Conservation (phyloP, 805 yeast genomes). For the Scheffersomyces stipitis region DNA sequence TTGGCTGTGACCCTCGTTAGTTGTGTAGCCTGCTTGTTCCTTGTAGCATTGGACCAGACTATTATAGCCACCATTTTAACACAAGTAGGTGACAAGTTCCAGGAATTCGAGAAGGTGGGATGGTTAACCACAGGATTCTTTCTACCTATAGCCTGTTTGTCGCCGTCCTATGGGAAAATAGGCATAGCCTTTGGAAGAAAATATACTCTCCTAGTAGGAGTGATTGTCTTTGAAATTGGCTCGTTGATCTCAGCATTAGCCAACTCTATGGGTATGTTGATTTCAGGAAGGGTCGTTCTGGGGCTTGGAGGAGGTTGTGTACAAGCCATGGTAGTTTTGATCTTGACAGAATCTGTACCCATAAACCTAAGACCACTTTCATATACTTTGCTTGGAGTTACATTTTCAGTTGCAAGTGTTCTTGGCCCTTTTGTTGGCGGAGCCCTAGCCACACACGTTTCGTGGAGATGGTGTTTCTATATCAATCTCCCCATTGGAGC, state of each 20-base stretch:
- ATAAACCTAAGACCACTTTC: conserved; percentile 36
- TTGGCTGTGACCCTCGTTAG: conserved; percentile 25
- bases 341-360: conserved; percentile 57
- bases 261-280: conserved; percentile 54
- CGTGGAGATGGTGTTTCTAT: conserved; percentile 79
- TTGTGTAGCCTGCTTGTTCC: conserved; percentile 30
- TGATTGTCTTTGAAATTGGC: conserved; percentile 60
- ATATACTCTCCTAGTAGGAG: conserved; percentile 45
- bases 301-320: conserved; percentile 76
- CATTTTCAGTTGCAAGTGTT: conserved; percentile 52
- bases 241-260: conserved; percentile 60
- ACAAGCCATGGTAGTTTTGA: conserved; percentile 54
- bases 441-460: conserved; percentile 53
- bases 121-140: conserved; percentile 60
- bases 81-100: conserved; percentile 49
- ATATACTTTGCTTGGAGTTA: conserved; percentile 38
- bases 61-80: conserved; percentile 53
- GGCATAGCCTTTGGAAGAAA: conserved; percentile 61
- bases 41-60: conserved; percentile 57
- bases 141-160: conserved; percentile 52
- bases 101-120: conserved; percentile 51
- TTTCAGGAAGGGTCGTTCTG: conserved; percentile 68
- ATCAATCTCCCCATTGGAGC: conserved; percentile 70
- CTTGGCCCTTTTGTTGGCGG: conserved; percentile 70
- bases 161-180: conserved; percentile 58